Conservation (phyloP, 78 protist genomes). For the Dictyostelium capitatum region DNA sequence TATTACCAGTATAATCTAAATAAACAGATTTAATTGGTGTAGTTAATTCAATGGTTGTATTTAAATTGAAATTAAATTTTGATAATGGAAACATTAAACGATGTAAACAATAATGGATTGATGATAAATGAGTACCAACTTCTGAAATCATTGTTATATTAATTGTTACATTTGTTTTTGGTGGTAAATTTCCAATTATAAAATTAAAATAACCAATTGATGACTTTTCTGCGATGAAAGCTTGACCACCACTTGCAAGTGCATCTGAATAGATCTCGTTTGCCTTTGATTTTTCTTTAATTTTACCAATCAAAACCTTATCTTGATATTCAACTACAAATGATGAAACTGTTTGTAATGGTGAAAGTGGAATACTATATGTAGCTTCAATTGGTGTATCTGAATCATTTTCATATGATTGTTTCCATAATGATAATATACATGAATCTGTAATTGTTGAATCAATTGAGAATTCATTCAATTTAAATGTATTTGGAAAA, state of each 20-base stretch:
- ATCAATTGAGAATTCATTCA: neutral
- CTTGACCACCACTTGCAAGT: conserved; percentile 35
- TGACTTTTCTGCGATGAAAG: conserved; percentile 8
- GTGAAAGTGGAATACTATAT: conserved; percentile 30
- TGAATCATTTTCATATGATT: neutral
- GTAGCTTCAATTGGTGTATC: conserved; percentile 51
- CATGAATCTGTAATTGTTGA: neutral
- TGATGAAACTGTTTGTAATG: neutral
- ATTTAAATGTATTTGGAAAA: neutral
- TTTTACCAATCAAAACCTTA: conserved; percentile 15
- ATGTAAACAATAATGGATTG: conserved; percentile 31
- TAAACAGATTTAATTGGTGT: neutral
- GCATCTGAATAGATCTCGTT: conserved; percentile 15
- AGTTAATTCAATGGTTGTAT: neutral
- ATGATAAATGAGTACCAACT: conserved; percentile 21
- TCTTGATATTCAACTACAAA: conserved; percentile 23
- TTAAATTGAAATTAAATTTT: neutral
- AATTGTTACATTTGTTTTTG: conserved; percentile 18
- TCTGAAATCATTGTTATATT: conserved; percentile 78
- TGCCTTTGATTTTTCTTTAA: conserved; percentile 34
- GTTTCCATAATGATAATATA: neutral
- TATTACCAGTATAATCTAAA: too few species aligned
- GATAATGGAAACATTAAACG: neutral
- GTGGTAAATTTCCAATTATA: conserved; percentile 88
- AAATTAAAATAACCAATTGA: neutral